These are phyloP conservation scores for Globisporangium takayamanum DNA, from an alignment of 352 stramenopile species.

Conservation along the genomic window DNA sequence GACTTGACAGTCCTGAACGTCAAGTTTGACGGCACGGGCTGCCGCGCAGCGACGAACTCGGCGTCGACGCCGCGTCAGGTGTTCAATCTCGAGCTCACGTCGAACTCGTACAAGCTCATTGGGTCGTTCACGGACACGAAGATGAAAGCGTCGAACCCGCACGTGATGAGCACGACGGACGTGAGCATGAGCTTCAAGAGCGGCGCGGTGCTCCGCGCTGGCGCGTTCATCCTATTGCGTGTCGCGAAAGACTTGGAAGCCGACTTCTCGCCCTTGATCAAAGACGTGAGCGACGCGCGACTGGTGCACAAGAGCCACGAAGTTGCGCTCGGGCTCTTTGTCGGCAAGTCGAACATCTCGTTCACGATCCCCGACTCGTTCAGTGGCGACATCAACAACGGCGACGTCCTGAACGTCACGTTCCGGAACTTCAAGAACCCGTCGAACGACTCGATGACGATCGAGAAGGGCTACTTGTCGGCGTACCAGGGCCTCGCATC, in stretches of 20 bases:
- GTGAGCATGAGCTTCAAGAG: constrained; percentile 56
- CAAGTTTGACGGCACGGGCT: constrained; percentile 52
- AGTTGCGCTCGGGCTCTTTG: constrained; percentile 36
- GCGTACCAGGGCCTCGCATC: constrained; percentile 51
- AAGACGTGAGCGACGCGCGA: constrained; percentile 33
- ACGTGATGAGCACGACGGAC: constrained; percentile 44
- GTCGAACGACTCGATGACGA: constrained; percentile 44
- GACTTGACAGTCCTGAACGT: constrained; percentile 47
- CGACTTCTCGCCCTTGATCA: constrained; percentile 51
- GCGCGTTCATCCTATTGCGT: constrained; percentile 60
- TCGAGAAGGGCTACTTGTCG: constrained; percentile 65
- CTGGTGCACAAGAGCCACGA: constrained; percentile 28
- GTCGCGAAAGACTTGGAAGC: constrained; percentile 50
- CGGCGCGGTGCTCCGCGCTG: constrained; percentile 48
- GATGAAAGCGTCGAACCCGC: constrained; percentile 38
- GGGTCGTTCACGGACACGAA: constrained; percentile 43
- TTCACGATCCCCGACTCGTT: constrained; percentile 68
- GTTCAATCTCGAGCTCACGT: constrained; percentile 51
- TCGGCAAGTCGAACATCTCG: constrained; percentile 57
- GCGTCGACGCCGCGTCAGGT: constrained; percentile 28
- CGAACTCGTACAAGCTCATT: constrained; percentile 46
- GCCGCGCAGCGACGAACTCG: constrained; percentile 22
- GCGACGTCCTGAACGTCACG: constrained; percentile 53
- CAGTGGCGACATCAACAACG: constrained; percentile 59
- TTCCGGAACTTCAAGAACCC: constrained; percentile 65